phyloP scores from a whole-genome alignment of 1,284 basidiomycete species.

The Irpex sp. region DNA sequence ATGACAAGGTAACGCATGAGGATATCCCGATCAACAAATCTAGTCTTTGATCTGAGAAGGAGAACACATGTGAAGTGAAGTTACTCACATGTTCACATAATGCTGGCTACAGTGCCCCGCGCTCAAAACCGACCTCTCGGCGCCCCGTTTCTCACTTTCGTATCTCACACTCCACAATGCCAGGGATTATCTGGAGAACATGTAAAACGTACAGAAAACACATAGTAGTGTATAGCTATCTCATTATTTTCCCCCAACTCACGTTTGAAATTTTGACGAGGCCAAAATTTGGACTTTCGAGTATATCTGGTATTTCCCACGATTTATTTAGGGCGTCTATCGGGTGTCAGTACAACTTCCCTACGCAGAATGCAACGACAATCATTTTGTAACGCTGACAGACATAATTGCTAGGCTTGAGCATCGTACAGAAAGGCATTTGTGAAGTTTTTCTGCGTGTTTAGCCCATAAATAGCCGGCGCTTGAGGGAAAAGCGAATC shows the following conservation, averaged over 20 bases:
- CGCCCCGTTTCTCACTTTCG: neutral
- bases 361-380: neutral
- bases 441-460: too few relatives aligned
- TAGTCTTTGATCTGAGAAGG: too few relatives aligned
- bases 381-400: neutral
- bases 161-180: neutral
- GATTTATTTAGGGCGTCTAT: neutral
- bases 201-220: neutral
- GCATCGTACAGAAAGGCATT: neutral
- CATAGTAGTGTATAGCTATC: neutral
- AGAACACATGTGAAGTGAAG: too few relatives aligned
- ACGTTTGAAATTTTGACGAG: neutral
- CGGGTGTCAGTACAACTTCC: neutral
- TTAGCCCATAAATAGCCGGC: neutral
- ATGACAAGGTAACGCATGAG: too few relatives aligned
- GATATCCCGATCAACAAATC: too few relatives aligned
- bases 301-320: neutral
- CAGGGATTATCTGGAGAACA: neutral
- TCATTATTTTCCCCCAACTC: neutral
- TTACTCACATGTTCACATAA: too few relatives aligned
- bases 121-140: conserved; percentile 6
- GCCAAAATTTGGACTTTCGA: neutral
- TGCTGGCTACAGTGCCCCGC: neutral
- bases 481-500: neutral
- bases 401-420: neutral